Percentiles rank a stretch among this genome's conserved stretches.
phyloP scores from a whole-genome alignment of 2,329 filamentous ascomycete genomes.

The Arthrinium phaeospermum region DNA sequence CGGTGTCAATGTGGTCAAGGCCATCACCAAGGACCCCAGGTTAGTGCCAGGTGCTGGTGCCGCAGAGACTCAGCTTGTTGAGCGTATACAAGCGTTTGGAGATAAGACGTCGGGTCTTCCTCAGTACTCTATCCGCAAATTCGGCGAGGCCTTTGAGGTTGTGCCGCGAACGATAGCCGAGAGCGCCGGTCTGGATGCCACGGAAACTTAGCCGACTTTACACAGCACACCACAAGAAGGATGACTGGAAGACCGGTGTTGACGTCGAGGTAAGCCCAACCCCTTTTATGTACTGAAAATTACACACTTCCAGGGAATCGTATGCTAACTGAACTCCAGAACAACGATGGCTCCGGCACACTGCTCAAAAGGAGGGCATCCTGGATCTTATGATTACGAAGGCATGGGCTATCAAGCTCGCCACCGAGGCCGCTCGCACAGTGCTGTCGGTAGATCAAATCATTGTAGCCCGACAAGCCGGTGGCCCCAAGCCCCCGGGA shows the following conservation, averaged over 20 bases:
- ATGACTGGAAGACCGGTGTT: conserved; percentile 89
- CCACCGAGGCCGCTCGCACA: conserved; percentile 91
- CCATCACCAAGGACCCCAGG: conserved; percentile 90
- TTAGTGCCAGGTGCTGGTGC: conserved; percentile 94
- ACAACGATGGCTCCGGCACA: conserved; percentile 78
- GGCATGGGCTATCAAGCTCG: conserved; percentile 96
- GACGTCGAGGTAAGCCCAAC: conserved; percentile 75
- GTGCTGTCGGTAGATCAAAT: conserved; percentile 98
- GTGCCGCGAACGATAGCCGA: conserved; percentile 93
- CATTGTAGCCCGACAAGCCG: conserved; percentile 96
- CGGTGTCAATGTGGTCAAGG: conserved; percentile 98
- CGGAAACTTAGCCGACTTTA: conserved; percentile 96
- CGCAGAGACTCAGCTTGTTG: conserved; percentile 90
- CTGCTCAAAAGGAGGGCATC: conserved; percentile 87
- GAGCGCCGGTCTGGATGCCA: conserved; percentile 93
- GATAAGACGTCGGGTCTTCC: conserved; percentile 92
- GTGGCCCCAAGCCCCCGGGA: conserved; percentile 94
- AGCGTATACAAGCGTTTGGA: conserved; percentile 86
- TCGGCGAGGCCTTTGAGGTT: conserved; percentile 96
- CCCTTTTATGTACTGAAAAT: not conserved
- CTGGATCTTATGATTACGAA: conserved; percentile 91
- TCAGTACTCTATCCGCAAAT: conserved; percentile 98
- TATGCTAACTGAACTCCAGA: conserved; percentile 49
- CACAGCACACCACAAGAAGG: conserved; percentile 87
- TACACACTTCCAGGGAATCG: not conserved